Evolutionary conservation across 2,329 filamentous ascomycete genomes (phyloP), one percentile per base, ranked within the genome.

Genomic region (Nannizziopsis barbatae): DNA sequence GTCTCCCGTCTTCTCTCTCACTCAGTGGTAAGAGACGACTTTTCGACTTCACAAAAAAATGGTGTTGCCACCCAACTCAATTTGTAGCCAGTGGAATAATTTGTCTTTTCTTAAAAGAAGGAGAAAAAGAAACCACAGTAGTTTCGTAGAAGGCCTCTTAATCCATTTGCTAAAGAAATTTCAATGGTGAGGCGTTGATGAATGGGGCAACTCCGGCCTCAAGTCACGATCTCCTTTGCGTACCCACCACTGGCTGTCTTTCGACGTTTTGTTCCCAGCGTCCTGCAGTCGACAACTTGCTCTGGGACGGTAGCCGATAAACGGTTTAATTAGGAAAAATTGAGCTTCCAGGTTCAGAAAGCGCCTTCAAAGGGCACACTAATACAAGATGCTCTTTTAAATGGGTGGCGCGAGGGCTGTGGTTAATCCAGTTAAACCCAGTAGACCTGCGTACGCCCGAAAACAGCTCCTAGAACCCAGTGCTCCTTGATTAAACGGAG

Each of bases 331-430:
- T 37, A 49, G 33, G 40, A 18, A 8, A n/a, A 7, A 14, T 38
- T 38, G 32, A 17, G 22, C 33, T 44, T 49, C 46, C 42, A 15
- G 37, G 6, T 42, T 43, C 17, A 39, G 10, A 42, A 32, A 32
- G 40, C 20, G 31, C 39, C 40, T 44, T 14, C 35, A 38, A 3
- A 12, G 18, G 46, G 41, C 35, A 35, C 46, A 43, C 33, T 49
- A 49, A 44, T 49, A 49, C 46, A 49, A 49, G 40, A 18, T 20
- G 38, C 38, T 42, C 46, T 44, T 35, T 37, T 37, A 47, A 37
- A n/a, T 12, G 17, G 7, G 17, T 41, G n/a, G 33, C 45, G 4
- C 27, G 27, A 6, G 12, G 31, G 22, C 45, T 47, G 45, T 31
- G 32, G 33, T 37, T 41, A 10, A 36, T 37, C 15, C 45, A 47